phyloP scores from a whole-genome alignment of 495 filamentous ascomycete species.

The Achaetomiella virescens region DNA sequence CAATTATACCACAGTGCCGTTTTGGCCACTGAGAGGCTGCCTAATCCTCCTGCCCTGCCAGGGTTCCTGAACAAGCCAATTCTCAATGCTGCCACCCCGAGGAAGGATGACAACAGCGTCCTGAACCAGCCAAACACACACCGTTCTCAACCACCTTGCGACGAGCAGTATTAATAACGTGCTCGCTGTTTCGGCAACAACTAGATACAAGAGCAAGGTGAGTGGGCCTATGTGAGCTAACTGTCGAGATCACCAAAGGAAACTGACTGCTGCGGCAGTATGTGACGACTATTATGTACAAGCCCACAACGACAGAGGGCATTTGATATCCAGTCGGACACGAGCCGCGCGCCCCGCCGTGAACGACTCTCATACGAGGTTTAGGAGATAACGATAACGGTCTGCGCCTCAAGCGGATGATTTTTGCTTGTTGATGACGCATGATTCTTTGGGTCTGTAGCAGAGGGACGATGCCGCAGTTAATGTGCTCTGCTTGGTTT shows the following conservation, averaged over 20 bases:
- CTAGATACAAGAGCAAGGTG: constrained; percentile 93
- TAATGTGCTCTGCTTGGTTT: background rate
- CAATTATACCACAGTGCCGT: constrained; percentile 61
- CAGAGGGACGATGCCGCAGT: background rate
- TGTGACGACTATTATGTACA: constrained; percentile 96
- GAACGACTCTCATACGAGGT: background rate
- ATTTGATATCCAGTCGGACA: constrained; percentile 4
- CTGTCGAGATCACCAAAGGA: no score
- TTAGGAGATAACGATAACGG: constrained; percentile 5
- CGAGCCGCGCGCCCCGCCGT: background rate
- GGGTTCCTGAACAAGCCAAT: constrained; percentile 93
- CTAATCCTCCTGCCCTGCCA: constrained; percentile 77
- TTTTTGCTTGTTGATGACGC: background rate
- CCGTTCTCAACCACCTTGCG: constrained; percentile 93
- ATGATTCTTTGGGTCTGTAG: background rate
- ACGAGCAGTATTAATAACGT: constrained; percentile 97
- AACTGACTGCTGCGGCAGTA: constrained; percentile 54
- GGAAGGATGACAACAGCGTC: constrained; percentile 97
- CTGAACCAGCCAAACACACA: constrained; percentile 94
- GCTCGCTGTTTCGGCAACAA: constrained; percentile 93
- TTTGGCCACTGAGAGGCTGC: constrained; percentile 63
- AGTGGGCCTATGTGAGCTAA: background rate
- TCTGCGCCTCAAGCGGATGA: background rate
- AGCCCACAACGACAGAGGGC: constrained; percentile 55
- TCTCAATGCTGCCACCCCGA: constrained; percentile 77